Percentiles rank a stretch among this genome's conserved stretches.
Evolutionary conservation across 345 rosid genomes (phyloP).

Genomic region (Aethionema arabicum): DNA sequence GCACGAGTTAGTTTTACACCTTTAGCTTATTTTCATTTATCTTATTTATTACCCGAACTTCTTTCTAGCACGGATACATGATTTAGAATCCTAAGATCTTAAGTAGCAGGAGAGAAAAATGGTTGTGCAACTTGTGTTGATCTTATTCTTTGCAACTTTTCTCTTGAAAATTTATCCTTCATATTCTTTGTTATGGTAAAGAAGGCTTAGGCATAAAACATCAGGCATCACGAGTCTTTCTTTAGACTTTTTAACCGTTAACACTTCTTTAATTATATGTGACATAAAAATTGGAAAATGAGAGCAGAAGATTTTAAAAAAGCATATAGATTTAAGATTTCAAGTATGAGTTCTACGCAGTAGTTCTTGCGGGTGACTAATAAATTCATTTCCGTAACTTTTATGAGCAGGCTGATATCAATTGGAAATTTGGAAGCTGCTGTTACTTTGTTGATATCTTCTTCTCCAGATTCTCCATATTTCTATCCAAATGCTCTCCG

Average conservation of each 20-base stretch:
- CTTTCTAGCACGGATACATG: neutral
- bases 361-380: conserved; percentile 24
- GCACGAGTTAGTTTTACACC: conserved; percentile 72
- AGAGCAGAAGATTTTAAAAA: no score
- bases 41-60: conserved; percentile 19
- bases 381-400: conserved; percentile 27
- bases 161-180: conserved; percentile 13
- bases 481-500: conserved; percentile 94
- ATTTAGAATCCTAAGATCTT: neutral
- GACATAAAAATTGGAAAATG: no score
- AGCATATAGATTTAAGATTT: neutral
- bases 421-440: conserved; percentile 97
- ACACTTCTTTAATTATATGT: no score
- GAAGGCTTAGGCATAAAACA: neutral
- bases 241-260: no score
- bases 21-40: conserved; percentile 21
- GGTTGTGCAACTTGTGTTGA: neutral
- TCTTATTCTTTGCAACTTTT: conserved; percentile 12
- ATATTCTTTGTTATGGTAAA: conserved; percentile 10
- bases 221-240: no score
- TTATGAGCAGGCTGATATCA: conserved; percentile 68
- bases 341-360: conserved; percentile 4
- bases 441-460: conserved; percentile 87
- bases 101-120: conserved; percentile 10
- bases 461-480: conserved; percentile 85